Conservation (phyloP, 1,284 basidiomycete genomes). For the Moesziomyces antarcticus region DNA sequence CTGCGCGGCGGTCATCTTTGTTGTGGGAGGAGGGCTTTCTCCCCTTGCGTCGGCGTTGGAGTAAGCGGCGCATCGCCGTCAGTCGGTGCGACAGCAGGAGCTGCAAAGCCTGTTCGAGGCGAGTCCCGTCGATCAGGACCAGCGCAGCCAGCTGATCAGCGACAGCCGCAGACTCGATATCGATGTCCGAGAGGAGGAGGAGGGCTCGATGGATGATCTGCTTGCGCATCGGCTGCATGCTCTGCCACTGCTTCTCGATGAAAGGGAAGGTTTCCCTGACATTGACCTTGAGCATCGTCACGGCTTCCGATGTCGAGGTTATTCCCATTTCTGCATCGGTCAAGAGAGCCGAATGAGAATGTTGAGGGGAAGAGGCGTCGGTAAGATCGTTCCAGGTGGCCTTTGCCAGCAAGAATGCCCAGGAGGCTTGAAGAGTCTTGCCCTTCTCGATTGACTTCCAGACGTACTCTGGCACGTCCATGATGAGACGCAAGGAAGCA, state of each 20-base stretch:
- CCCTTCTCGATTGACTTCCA: slow-evolving; percentile 57
- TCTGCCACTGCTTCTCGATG: slow-evolving; percentile 54
- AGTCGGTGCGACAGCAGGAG: slow-evolving; percentile 42
- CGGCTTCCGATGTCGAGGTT: slow-evolving; percentile 22
- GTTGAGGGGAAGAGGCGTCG: slow-evolving; percentile 8
- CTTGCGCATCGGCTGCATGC: slow-evolving; percentile 54
- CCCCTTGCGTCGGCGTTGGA: slow-evolving; percentile 13
- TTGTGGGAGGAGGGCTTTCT: slow-evolving; percentile 4
- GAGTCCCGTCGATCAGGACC: slow-evolving; percentile 38
- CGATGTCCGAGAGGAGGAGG: slow-evolving; percentile 31
- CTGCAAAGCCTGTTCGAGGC: slow-evolving; percentile 25
- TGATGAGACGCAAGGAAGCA: slow-evolving; percentile 50
- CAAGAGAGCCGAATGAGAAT: slow-evolving; percentile 6
- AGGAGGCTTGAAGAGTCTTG: slow-evolving; percentile 50
- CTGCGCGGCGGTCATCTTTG: slow-evolving; percentile 1
- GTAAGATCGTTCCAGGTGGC: slow-evolving; percentile 43
- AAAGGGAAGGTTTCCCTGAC: slow-evolving; percentile 51
- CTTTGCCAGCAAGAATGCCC: slow-evolving; percentile 50
- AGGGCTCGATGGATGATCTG: slow-evolving; percentile 46
- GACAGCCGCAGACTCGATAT: slow-evolving; percentile 35
- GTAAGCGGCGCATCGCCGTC: slow-evolving; percentile 22
- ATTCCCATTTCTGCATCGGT: slow-evolving; percentile 17
- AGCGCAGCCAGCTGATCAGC: slow-evolving; percentile 45
- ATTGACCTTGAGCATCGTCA: slow-evolving; percentile 30
- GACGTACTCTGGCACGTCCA: slow-evolving; percentile 55